A percentile compares a stretch with the other conserved stretches of the same genome.
phyloP scores from a whole-genome alignment of 495 filamentous ascomycete species.

The Neurospora sp. region DNA sequence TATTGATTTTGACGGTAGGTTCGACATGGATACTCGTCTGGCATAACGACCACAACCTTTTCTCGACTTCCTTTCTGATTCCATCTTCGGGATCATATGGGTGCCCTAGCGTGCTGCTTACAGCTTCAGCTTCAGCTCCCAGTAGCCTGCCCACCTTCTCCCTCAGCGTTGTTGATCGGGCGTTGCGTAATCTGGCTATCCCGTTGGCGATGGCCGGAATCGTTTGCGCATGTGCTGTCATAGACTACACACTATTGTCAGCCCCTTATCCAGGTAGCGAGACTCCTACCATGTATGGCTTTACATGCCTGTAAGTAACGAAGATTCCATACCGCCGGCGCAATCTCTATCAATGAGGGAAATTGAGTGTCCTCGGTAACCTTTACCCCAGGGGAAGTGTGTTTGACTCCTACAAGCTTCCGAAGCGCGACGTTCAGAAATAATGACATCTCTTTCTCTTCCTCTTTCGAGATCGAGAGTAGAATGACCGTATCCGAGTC shows the following conservation, averaged over 20 bases:
- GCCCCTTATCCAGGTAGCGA: background rate
- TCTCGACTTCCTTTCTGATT: constrained; percentile 1
- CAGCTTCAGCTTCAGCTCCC: background rate
- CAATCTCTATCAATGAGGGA: constrained; percentile 31
- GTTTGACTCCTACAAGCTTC: constrained; percentile 23
- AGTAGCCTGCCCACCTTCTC: constrained; percentile 8
- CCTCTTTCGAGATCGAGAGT: background rate
- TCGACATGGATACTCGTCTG: constrained; percentile 15
- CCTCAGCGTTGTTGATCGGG: constrained; percentile 15
- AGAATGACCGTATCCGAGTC: background rate
- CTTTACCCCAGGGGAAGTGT: constrained; percentile 13
- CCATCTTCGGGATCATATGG: background rate
- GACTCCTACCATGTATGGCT: background rate
- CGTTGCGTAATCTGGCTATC: constrained; percentile 13
- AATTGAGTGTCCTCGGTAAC: constrained; percentile 3
- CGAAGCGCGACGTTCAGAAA: constrained; percentile 27
- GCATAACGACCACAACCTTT: constrained; percentile 15
- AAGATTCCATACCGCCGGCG: constrained; percentile 36
- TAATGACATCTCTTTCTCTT: constrained; percentile 12
- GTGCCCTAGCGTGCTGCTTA: background rate
- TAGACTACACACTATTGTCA: constrained; percentile 7
- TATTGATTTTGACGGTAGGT: background rate
- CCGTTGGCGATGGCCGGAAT: constrained; percentile 14
- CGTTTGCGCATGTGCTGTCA: constrained; percentile 14
- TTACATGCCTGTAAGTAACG: constrained; percentile 27